These are phyloP conservation scores for Chlorella sp. DNA, from an alignment of 139 green algal genomes.

Conservation along the genomic window DNA sequence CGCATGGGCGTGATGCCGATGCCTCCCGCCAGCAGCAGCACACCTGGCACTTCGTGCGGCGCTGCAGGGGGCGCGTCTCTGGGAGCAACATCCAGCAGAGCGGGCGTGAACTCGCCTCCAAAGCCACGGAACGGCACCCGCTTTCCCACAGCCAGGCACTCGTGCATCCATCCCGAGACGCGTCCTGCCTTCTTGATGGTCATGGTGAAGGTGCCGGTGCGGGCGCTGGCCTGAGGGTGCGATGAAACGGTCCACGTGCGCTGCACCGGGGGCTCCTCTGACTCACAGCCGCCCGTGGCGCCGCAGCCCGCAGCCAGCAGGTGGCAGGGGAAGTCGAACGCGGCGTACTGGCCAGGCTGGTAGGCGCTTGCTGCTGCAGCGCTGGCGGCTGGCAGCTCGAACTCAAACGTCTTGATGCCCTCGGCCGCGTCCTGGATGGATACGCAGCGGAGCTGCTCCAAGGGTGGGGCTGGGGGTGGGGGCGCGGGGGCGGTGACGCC, in stretches of 20 bases:
- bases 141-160: slow-evolving; percentile 2
- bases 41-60: neutral
- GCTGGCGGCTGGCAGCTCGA: slow-evolving; percentile 3
- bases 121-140: slow-evolving; percentile 8
- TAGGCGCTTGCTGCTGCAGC: too few species aligned
- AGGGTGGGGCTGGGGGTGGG: neutral
- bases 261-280: neutral
- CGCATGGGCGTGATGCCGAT: slow-evolving; percentile 30
- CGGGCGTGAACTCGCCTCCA: slow-evolving; percentile 17
- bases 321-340: slow-evolving; percentile 23
- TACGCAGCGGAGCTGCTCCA: slow-evolving; percentile 5
- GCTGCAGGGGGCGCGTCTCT: neutral
- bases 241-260: slow-evolving; percentile 30
- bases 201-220: slow-evolving; percentile 22
- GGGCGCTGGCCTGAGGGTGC: slow-evolving; percentile 2
- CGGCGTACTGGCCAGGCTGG: slow-evolving; percentile 12
- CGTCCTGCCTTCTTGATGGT: slow-evolving; percentile 22
- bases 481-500: slow-evolving; percentile 20
- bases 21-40: slow-evolving; percentile 27
- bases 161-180: slow-evolving; percentile 24
- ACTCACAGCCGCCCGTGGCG: neutral
- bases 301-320: too few species aligned
- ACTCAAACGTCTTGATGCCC: slow-evolving; percentile 27
- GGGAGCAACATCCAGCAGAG: too few species aligned
- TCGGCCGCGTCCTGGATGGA: slow-evolving; percentile 3